Conservation (phyloP, 192 early-diverging fungal species). For the Chytriomyces sp. region DNA sequence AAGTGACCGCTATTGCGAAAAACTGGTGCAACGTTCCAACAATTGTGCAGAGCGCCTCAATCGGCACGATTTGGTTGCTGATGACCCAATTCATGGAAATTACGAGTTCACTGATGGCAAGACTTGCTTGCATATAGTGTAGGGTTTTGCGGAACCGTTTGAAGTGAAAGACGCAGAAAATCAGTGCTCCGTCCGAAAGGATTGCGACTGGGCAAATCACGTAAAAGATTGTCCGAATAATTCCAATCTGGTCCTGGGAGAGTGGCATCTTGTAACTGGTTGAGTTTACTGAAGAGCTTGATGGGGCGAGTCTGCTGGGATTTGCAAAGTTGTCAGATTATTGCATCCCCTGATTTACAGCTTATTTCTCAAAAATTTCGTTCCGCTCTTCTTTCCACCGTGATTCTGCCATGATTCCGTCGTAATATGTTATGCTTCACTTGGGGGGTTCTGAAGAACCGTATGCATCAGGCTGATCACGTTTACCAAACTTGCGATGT, state of each 20-base stretch:
- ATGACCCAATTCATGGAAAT: not conserved
- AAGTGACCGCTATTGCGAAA: not conserved
- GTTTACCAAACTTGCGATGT: too few species aligned
- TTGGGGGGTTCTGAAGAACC: too few species aligned
- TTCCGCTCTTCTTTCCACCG: too few species aligned
- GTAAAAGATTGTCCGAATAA: not conserved
- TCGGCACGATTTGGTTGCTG: not conserved
- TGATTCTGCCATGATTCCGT: too few species aligned
- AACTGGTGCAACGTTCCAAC: conserved; percentile 8
- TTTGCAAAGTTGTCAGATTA: too few species aligned
- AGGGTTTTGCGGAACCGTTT: not conserved
- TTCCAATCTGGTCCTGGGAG: not conserved
- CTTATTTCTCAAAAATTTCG: too few species aligned
- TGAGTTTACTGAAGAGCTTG: too few species aligned
- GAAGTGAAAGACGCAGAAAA: not conserved
- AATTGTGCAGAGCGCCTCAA: not conserved
- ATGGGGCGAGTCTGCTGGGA: too few species aligned
- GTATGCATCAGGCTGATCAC: too few species aligned
- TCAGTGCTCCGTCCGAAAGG: not conserved
- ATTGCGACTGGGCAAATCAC: not conserved
- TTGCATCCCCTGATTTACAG: too few species aligned
- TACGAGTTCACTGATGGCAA: not conserved
- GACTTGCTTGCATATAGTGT: not conserved
- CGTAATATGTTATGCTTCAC: too few species aligned
- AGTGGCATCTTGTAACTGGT: not conserved